Conservation (phyloP, 164 flowering plant genomes). For the Stephania yunnanensis region DNA sequence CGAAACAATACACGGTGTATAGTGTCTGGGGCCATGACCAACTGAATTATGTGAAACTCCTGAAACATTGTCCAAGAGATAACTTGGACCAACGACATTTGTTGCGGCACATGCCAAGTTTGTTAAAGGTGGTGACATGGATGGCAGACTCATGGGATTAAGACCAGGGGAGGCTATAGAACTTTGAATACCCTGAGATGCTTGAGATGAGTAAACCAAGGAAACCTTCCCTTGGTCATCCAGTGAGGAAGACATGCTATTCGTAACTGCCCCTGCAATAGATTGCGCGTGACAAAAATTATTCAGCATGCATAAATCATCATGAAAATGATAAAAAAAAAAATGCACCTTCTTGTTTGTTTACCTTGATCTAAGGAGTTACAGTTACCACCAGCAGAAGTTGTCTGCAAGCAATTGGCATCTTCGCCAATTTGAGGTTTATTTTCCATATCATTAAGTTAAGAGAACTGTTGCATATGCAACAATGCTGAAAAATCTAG, state of each 20-base stretch:
- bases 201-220: conserved; percentile 49
- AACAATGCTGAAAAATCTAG: conserved; percentile 39
- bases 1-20: conserved; percentile 37
- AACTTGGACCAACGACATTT: conserved; percentile 40
- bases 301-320: background rate
- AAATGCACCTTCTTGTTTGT: background rate
- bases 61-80: conserved; percentile 45
- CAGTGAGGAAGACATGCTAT: conserved; percentile 42
- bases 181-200: conserved; percentile 44
- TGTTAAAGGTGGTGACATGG: conserved; percentile 36
- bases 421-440: conserved; percentile 33
- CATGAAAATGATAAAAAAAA: background rate
- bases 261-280: conserved; percentile 26
- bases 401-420: conserved; percentile 28
- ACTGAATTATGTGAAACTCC: conserved; percentile 41
- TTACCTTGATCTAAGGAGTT: conserved; percentile 41
- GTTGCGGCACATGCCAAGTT: conserved; percentile 40
- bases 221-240: conserved; percentile 49
- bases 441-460: conserved; percentile 61
- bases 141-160: conserved; percentile 43
- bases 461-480: conserved; percentile 48
- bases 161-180: conserved; percentile 38
- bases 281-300: background rate
- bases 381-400: conserved; percentile 24
- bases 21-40: conserved; percentile 53